Base-by-base conservation (phyloP, 805 yeast species). In the Hanseniaspora lachancei region DNA sequence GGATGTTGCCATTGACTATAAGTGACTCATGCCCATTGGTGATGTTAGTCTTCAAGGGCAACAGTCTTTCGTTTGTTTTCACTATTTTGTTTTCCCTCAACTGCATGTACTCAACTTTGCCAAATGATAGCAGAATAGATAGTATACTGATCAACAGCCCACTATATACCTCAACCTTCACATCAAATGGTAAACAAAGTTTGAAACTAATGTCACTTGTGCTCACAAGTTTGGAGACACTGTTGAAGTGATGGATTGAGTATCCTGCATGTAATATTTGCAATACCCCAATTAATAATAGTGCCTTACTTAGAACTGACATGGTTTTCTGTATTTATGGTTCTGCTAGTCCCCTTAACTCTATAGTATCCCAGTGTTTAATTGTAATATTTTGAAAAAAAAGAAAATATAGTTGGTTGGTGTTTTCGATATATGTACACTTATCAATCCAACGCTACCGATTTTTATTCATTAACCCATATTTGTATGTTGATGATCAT, bases 211-310 rank as follows among this genome's bases (percentile, higher is more conserved):
- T 21, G 49, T 32, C 23, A 36, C 41, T 47, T 36, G 54, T 32
- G 16, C 42, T 44, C 24, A 41, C 34, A 41, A 51, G 49, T 39
- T 59, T 62, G 34, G 62, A 62, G 21, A 66, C 47, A 46, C 62
- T 66, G 50, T 65, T 63, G 51, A 64, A 68, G 56, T 68, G 70
- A 56, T 65, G 66, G 24, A 69, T 66, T 10, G 70, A 66, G 52
- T 64, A 66, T 1, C 66, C 70, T 8, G 70, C 59, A 57, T 68
- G 72, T 2, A 63, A 35, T 5, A 66, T 49, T 47, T 60, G 62
- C 20, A 55, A 16, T 15, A 54, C 2, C 12, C 61, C 51, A 24
- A 59, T 41, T 9, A 54, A 2, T 6, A 58, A 41, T 1, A 60
- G 20, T 13, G 41, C 34, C 47, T 59, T 59, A 2, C 60, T 55